Evolutionary conservation across 2,329 filamentous ascomycete genomes (phyloP), one percentile per base, ranked within the genome.

Genomic region (Pyrenophora seminiperda): DNA sequence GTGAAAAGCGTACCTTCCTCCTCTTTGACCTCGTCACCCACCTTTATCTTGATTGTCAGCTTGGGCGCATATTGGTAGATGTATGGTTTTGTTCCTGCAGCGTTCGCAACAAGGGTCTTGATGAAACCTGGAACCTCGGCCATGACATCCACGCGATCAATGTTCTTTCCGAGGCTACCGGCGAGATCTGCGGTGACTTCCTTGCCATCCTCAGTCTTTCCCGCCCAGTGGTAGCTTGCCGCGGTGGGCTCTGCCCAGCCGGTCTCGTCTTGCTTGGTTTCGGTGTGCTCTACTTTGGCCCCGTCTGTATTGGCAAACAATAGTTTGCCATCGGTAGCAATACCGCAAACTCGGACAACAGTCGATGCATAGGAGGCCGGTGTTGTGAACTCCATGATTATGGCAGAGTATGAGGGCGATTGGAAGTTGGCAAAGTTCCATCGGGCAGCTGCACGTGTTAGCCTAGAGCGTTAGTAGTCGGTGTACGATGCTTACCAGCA

Each of bases 371-470:
- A 99, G 4, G 93, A 97, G 3, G 90, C 85, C 20, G 94, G 95
- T 1, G 94, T 99, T 30, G 86, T 96, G 74, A 87, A 99, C 74
- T 97, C 89, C 94, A 99, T 99, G 79, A 97, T 80, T 59, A 96
- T 77, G 20, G 92, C 93, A 20, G 92, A 94, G 77, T 91, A 89
- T 15, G 81, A 90, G 17, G 91, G 88, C 11, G 90, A 87, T 72
- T 97, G 92, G 79, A 96, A 96, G 76, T 92, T 85, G 74, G 84
- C 81, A 78, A 97, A 99, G 76, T 94, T 96, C 94, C 94, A 99
- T 57, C 83, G 85, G 22, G 89, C 86, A 54, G 93, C 85, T 84
- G 36, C 9, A 24, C 2, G 27, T 4, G 32, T 69, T 27, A 69
- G 61, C 37, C 7, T 6, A 10, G 13, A 17, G 11, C 7, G 36